Evolutionary conservation across 768 basidiomycete species (phyloP).

Genomic region (Lactifluus piperatus): DNA sequence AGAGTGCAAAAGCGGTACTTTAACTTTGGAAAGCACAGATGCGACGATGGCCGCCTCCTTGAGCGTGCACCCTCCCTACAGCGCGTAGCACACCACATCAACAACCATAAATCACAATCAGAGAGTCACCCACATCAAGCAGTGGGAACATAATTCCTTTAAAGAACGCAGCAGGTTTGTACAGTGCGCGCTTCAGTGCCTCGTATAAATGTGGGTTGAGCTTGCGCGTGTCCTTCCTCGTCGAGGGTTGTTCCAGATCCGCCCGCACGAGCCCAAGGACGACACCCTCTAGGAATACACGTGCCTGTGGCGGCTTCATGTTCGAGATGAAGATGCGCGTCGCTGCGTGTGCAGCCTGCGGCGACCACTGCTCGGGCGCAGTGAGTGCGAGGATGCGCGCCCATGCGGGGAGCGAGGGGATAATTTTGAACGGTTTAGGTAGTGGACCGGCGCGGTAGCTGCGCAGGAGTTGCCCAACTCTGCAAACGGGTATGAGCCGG

Average conservation of each 20-base stretch:
- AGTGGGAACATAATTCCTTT: constrained; percentile 96
- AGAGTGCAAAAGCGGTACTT: constrained; percentile 93
- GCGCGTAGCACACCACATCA: background rate
- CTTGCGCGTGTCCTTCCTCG: constrained; percentile 54
- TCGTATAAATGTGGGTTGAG: constrained; percentile 92
- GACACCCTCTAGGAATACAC: constrained; percentile 87
- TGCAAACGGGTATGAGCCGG: constrained; percentile 26
- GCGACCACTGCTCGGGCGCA: constrained; percentile 87
- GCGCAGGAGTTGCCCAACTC: constrained; percentile 77
- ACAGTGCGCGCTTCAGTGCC: constrained; percentile 82
- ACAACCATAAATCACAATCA: background rate
- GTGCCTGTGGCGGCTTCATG: constrained; percentile 91
- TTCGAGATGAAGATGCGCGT: constrained; percentile 94
- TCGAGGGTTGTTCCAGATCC: constrained; percentile 52
- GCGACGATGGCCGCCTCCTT: constrained; percentile 94
- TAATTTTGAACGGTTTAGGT: constrained; percentile 96
- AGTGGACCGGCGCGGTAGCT: constrained; percentile 91
- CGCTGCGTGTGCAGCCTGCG: constrained; percentile 89
- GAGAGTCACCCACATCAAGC: constrained; percentile 57
- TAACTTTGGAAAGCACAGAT: constrained; percentile 83
- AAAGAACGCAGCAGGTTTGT: constrained; percentile 97
- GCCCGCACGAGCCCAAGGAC: constrained; percentile 83
- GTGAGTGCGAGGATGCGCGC: constrained; percentile 92
- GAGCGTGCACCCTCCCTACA: constrained; percentile 71
- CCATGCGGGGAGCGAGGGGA: constrained; percentile 93